phyloP scores from a whole-genome alignment of 2,329 filamentous ascomycete genomes.

The Ascosphaera apis region DNA sequence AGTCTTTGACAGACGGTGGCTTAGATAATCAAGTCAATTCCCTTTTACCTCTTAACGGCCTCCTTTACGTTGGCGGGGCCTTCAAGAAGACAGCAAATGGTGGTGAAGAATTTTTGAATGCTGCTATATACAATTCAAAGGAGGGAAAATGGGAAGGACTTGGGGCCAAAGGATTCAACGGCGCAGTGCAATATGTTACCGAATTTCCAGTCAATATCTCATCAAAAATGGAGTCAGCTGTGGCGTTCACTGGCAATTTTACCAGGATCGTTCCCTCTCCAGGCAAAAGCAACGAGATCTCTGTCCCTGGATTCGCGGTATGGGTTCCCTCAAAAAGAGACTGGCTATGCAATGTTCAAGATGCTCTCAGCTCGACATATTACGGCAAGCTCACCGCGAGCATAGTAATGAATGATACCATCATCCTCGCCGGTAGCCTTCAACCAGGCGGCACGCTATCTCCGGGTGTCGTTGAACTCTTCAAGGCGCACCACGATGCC shows the following conservation, averaged over 20 bases:
- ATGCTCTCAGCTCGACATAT: slow-evolving; percentile 39
- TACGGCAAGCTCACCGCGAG: slow-evolving; percentile 50
- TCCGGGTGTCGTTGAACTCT: slow-evolving; percentile 39
- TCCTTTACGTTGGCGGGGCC: slow-evolving; percentile 60
- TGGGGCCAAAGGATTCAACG: slow-evolving; percentile 42
- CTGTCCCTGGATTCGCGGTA: slow-evolving; percentile 56
- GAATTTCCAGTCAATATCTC: slow-evolving; percentile 61
- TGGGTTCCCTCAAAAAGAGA: slow-evolving; percentile 73
- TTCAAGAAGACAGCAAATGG: slow-evolving; percentile 53
- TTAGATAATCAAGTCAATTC: slow-evolving; percentile 57
- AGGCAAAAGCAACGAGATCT: slow-evolving; percentile 30
- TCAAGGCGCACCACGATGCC: neutral
- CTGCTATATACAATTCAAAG: slow-evolving; percentile 39
- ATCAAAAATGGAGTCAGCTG: slow-evolving; percentile 41
- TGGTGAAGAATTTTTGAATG: slow-evolving; percentile 40
- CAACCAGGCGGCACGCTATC: slow-evolving; percentile 50
- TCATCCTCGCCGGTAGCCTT: slow-evolving; percentile 66
- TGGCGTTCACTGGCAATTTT: slow-evolving; percentile 66
- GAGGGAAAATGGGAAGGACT: neutral
- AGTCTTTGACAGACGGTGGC: slow-evolving; percentile 41
- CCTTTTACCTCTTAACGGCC: slow-evolving; percentile 41
- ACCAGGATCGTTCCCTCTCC: slow-evolving; percentile 42
- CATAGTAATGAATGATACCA: slow-evolving; percentile 29
- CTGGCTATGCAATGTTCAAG: slow-evolving; percentile 63
- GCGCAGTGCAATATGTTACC: slow-evolving; percentile 50